These are phyloP conservation scores for Aspergillus biplanus DNA, from an alignment of 495 filamentous ascomycete species.

Conservation along the genomic window DNA sequence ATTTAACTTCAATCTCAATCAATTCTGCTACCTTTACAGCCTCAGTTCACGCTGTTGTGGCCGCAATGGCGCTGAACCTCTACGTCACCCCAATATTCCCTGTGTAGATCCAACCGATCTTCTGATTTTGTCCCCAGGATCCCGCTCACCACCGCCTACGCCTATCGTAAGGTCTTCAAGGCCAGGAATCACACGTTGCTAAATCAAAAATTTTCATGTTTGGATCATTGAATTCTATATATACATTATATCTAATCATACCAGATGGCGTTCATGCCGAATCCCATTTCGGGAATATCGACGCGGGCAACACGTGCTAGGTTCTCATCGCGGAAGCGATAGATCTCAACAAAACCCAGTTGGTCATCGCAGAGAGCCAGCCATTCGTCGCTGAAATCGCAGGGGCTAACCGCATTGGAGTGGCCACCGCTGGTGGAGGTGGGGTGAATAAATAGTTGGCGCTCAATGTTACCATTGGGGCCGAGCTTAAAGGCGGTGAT, in stretches of 20 bases:
- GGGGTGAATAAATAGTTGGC: slow-evolving; percentile 76
- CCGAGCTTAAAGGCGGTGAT: slow-evolving; percentile 75
- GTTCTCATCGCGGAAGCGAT: slow-evolving; percentile 79
- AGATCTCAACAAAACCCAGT: slow-evolving; percentile 83
- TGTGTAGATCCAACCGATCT: no score
- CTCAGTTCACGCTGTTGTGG: no score
- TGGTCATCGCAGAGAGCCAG: slow-evolving; percentile 83
- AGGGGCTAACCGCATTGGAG: slow-evolving; percentile 80
- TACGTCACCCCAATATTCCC: no score
- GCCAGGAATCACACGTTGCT: no score
- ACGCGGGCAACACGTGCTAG: slow-evolving; percentile 72
- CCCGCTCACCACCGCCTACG: no score
- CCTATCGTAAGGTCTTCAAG: no score
- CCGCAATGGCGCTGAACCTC: no score
- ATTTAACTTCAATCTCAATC: no score
- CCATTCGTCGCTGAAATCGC: slow-evolving; percentile 83
- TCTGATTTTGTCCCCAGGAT: no score
- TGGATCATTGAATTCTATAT: slow-evolving; percentile 6
- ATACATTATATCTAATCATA: slow-evolving; percentile 61
- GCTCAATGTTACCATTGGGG: slow-evolving; percentile 70
- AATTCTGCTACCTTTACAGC: no score
- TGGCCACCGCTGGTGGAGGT: slow-evolving; percentile 85
- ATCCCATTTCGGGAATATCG: slow-evolving; percentile 77
- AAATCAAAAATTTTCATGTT: background rate
- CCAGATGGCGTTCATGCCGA: slow-evolving; percentile 91